Percentiles rank a stretch among this genome's conserved stretches.
Conservation (phyloP, 345 rosid genomes). For the Punica granatum region DNA sequence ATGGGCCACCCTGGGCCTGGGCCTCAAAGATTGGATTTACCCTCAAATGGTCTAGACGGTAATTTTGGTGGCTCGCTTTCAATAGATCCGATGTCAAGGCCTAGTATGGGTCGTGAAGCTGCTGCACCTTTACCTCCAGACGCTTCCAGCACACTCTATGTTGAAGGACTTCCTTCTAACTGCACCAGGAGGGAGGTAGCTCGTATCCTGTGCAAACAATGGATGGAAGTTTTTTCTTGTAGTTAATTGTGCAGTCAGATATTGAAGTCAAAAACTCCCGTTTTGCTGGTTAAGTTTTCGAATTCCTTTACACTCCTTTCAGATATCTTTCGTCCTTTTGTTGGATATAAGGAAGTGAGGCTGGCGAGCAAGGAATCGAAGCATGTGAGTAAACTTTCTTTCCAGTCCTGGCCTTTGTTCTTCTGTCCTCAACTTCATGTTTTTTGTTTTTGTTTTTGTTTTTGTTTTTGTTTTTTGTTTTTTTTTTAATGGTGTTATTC, state of each 20-base stretch:
- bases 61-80: conserved; percentile 25
- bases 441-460: background rate
- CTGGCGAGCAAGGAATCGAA: conserved; percentile 67
- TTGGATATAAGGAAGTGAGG: conserved; percentile 74
- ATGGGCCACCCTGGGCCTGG: too few species aligned
- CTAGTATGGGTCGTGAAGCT: conserved; percentile 27
- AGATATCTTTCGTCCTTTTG: conserved; percentile 85
- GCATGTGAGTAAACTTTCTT: conserved; percentile 36
- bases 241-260: background rate
- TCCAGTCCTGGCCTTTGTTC: background rate
- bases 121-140: conserved; percentile 52
- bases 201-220: conserved; percentile 56
- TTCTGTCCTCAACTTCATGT: background rate
- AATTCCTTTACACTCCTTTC: conserved; percentile 26
- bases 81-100: conserved; percentile 31
- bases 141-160: conserved; percentile 72
- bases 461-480: background rate
- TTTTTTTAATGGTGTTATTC: background rate
- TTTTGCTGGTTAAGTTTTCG: too few species aligned
- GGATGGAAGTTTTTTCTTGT: background rate
- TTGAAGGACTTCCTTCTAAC: conserved; percentile 78
- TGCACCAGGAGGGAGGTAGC: conserved; percentile 74
- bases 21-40: conserved; percentile 35
- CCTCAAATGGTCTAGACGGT: conserved; percentile 36
- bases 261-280: background rate